Conservation (phyloP, 306 rosid species). For the Cicer bijugum region DNA sequence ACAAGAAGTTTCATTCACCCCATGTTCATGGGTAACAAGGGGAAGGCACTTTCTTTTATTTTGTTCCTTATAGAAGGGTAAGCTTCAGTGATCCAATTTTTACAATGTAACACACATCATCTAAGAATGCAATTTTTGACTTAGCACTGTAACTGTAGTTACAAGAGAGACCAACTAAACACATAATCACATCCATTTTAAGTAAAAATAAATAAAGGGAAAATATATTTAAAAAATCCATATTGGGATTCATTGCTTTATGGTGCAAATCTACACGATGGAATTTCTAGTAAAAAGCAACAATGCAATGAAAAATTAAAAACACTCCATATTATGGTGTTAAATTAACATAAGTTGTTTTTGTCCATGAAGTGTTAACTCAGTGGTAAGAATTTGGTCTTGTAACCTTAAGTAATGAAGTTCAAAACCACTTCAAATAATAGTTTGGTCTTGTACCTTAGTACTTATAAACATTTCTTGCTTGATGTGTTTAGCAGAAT, state of each 20-base stretch:
- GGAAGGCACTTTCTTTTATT: not conserved
- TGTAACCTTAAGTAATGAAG: too few relatives aligned
- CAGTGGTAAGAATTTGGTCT: too few relatives aligned
- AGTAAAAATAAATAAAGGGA: not conserved
- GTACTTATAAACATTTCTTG: constrained; percentile 58
- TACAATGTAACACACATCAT: constrained; percentile 15
- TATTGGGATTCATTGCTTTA: constrained; percentile 4
- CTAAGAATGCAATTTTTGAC: not conserved
- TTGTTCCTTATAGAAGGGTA: not conserved
- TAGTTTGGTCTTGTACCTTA: constrained; percentile 57
- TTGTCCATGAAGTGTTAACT: too few relatives aligned
- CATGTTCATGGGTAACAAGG: not conserved
- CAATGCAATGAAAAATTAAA: constrained; percentile 29
- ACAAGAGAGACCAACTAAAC: constrained; percentile 19
- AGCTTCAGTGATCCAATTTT: constrained; percentile 6
- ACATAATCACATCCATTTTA: constrained; percentile 12
- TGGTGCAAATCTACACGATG: constrained; percentile 20
- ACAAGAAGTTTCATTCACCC: not conserved
- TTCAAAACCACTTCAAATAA: too few relatives aligned
- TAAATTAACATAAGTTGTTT: not conserved
- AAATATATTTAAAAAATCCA: not conserved
- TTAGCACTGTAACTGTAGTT: constrained; percentile 8
- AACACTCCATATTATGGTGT: constrained; percentile 16
- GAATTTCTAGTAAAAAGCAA: constrained; percentile 28
- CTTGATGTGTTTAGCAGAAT: constrained; percentile 60